Percentiles rank a stretch among this genome's conserved stretches.
These are phyloP conservation scores for Tolypocladium ophioglossoides DNA, from an alignment of 2,329 filamentous ascomycete species.

Conservation along the genomic window DNA sequence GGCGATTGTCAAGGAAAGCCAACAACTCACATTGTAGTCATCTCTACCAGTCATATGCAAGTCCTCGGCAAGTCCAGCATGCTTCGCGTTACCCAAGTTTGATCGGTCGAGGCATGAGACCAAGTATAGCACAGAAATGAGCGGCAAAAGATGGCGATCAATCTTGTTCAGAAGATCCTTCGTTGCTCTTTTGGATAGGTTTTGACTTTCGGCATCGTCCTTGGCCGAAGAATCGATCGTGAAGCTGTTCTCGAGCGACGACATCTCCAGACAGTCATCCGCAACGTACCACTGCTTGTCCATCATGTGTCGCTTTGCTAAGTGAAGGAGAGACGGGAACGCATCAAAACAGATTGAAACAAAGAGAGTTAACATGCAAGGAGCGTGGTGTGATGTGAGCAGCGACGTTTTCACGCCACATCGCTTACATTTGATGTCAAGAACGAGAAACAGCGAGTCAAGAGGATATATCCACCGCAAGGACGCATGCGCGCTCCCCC, in stretches of 20 bases:
- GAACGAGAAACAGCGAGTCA: constrained; percentile 7
- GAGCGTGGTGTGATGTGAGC: too few species aligned
- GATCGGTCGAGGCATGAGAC: constrained; percentile 37
- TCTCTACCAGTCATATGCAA: constrained; percentile 20
- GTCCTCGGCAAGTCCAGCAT: constrained; percentile 38
- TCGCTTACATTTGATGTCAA: too few species aligned
- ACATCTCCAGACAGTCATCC: constrained; percentile 5
- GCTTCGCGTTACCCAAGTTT: constrained; percentile 44
- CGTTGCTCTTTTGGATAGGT: constrained; percentile 26
- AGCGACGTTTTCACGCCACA: too few species aligned
- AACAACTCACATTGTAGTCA: constrained; percentile 19
- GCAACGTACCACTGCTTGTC: too few species aligned
- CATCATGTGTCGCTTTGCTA: too few species aligned
- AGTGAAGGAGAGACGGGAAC: too few species aligned
- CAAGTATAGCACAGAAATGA: constrained; percentile 48
- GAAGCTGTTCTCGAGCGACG: too few species aligned
- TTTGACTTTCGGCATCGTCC: constrained; percentile 4
- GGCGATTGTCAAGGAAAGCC: neutral
- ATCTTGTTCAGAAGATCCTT: constrained; percentile 41
- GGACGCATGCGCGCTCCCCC: neutral
- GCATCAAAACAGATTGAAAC: too few species aligned
- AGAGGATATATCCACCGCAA: constrained; percentile 12
- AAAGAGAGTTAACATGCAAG: too few species aligned
- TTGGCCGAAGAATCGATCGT: neutral
- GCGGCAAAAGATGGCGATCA: constrained; percentile 45